Conservation (phyloP, 2,329 filamentous ascomycete species). For the Trichoderma hamatum region DNA sequence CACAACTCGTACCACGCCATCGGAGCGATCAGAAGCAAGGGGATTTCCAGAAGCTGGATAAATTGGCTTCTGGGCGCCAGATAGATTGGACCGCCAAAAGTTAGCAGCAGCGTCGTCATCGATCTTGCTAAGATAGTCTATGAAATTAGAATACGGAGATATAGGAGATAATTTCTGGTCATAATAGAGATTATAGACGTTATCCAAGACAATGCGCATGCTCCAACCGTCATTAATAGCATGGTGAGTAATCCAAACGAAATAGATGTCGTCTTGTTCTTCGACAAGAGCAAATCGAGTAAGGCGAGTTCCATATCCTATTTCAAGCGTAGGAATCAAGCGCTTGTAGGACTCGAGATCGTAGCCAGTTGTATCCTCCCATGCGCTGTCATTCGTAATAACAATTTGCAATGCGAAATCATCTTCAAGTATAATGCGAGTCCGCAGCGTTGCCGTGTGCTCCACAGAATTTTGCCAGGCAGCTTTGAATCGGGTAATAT, state of each 20-base stretch:
- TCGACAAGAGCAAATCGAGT: constrained; percentile 19
- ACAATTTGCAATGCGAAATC: constrained; percentile 26
- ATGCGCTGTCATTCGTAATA: constrained; percentile 23
- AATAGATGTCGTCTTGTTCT: constrained; percentile 9
- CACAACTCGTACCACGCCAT: background rate
- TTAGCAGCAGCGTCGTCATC: constrained; percentile 13
- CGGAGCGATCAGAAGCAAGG: background rate
- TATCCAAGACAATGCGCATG: constrained; percentile 22
- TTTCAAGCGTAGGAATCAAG: background rate
- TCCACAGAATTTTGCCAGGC: constrained; percentile 31
- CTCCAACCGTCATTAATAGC: constrained; percentile 32
- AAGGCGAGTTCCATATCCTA: constrained; percentile 20
- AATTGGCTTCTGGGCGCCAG: constrained; percentile 14
- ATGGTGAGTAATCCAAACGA: constrained; percentile 31
- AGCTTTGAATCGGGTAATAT: constrained; percentile 28
- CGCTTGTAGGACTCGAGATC: constrained; percentile 13
- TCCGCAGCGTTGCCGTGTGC: constrained; percentile 30
- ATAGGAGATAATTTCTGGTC: background rate
- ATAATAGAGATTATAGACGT: constrained; percentile 2
- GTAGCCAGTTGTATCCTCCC: constrained; percentile 11
- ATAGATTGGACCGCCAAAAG: constrained; percentile 23
- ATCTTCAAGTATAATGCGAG: constrained; percentile 30
- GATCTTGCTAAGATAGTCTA: constrained; percentile 20
- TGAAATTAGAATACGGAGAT: constrained; percentile 20
- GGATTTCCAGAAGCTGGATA: constrained; percentile 1